Base-by-base conservation (phyloP, 1,284 basidiomycete species). In the Cutaneotrichosporon sp. region DNA sequence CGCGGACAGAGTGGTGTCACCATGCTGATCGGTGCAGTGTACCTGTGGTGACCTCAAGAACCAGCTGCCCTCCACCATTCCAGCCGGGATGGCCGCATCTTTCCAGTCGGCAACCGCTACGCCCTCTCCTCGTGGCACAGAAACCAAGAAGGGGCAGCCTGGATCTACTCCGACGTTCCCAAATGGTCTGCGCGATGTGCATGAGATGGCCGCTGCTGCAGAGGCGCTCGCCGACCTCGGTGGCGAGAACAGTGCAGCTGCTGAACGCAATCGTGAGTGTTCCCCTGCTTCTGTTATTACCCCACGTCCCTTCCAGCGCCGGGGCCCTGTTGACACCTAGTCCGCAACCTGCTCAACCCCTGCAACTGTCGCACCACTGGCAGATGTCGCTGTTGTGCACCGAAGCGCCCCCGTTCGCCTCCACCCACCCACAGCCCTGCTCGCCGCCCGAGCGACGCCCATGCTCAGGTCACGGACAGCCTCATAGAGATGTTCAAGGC, bases 311-410 rank as follows among this genome's bases (percentile, higher is more conserved):
- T 18, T 42, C 38, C 6, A 16, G 38, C 18, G 38, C 38, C n/a
- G 16, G 38, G 38, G 3, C 18, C 38, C 38, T 47, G 59, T 58
- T 60, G 38, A 60, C 43, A 47, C 27, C 13, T n/a, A 77, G 75
- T 77, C 22, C 51, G 55, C 46, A 70, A 67, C 27, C 65, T 80
- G 16, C 66, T 77, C 20, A 78, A 78, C 58, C 78, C 81, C 1
- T 82, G 82, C 64, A 64, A 73, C 29, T 84, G 84, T 69, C 79
- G 79, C 43, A 71, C 75, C 3, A 77, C 73, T 33, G 81, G 80
- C 1, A 68, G 71, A 1, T 84, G 83, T 70, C 76, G 74, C 59
- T 91, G 90, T 72, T 87, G 85, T 66, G 82, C 82, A 10, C 79
- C 81, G 16, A 76, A 73, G 47, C 65, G 54, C 34, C 25, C 46